Evolutionary conservation across 208 protist species (phyloP).

Genomic region (Trypanosoma boissoni): DNA sequence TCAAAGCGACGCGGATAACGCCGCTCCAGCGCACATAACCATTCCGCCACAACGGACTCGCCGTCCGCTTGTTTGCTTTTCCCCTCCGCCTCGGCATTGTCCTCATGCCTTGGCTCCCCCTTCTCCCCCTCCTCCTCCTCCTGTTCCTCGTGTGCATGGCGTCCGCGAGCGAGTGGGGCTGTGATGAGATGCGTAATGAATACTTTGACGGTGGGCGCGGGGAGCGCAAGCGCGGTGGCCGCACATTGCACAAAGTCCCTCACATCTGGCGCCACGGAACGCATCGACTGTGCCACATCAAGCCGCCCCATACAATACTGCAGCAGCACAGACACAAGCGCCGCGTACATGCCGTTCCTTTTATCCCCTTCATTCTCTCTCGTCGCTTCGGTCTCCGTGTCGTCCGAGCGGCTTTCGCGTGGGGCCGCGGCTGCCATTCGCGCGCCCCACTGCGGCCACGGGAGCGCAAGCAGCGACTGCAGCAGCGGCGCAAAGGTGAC

Average conservation of each 20-base stretch:
- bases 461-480: conserved; percentile 43
- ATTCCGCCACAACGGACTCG: conserved; percentile 27
- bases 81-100: background rate
- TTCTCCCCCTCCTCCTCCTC: background rate
- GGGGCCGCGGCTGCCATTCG: no score
- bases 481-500: conserved; percentile 53
- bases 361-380: conserved; percentile 22
- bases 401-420: no score
- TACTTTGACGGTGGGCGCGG: conserved; percentile 32
- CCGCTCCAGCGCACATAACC: conserved; percentile 57
- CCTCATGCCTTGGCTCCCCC: conserved; percentile 10
- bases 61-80: background rate
- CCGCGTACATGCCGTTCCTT: conserved; percentile 8
- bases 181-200: conserved; percentile 48
- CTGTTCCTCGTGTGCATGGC: background rate
- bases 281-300: conserved; percentile 36
- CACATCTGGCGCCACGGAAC: conserved; percentile 61
- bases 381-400: no score
- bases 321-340: conserved; percentile 29
- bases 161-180: conserved; percentile 7
- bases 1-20: conserved; percentile 70
- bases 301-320: conserved; percentile 41
- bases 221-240: conserved; percentile 62
- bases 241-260: conserved; percentile 58
- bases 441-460: conserved; percentile 62